Evolutionary conservation across 106 monocot genomes (phyloP).

Genomic region (Platanthera zijinensis): DNA sequence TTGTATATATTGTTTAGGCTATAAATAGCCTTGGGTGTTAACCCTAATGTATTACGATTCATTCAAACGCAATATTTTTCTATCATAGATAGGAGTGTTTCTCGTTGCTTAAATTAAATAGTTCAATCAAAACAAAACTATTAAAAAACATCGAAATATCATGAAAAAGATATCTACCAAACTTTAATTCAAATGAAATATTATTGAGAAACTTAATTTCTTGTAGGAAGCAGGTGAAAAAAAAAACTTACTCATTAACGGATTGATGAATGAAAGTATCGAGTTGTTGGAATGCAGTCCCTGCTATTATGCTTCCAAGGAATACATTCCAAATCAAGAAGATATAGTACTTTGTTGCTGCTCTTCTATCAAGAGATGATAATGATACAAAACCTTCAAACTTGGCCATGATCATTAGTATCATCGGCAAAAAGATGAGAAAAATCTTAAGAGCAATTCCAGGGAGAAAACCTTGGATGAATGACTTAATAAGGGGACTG

Average conservation of each 20-base stretch:
- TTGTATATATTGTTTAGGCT: too few relatives aligned
- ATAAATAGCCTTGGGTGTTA: too few relatives aligned
- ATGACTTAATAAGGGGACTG: constrained; percentile 65
- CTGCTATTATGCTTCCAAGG: constrained; percentile 67
- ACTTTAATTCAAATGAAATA: neutral
- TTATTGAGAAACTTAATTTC: neutral
- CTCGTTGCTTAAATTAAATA: neutral
- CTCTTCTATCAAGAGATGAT: constrained; percentile 71
- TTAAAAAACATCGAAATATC: neutral
- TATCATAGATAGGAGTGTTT: neutral
- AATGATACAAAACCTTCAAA: constrained; percentile 63
- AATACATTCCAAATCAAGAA: constrained; percentile 88
- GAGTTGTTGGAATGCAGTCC: constrained; percentile 80
- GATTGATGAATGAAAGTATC: constrained; percentile 64
- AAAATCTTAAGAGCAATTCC: constrained; percentile 92
- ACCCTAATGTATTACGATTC: too few relatives aligned
- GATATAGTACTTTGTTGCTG: constrained; percentile 78
- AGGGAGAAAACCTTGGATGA: constrained; percentile 96
- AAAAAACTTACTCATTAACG: constrained; percentile 48
- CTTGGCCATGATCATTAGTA: constrained; percentile 92
- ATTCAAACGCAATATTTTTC: neutral
- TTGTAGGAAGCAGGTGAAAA: neutral
- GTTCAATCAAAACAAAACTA: neutral
- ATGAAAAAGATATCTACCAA: neutral
- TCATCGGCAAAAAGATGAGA: constrained; percentile 78